Base-by-base conservation (phyloP, 345 rosid species). In the Rhizophora mangle region DNA sequence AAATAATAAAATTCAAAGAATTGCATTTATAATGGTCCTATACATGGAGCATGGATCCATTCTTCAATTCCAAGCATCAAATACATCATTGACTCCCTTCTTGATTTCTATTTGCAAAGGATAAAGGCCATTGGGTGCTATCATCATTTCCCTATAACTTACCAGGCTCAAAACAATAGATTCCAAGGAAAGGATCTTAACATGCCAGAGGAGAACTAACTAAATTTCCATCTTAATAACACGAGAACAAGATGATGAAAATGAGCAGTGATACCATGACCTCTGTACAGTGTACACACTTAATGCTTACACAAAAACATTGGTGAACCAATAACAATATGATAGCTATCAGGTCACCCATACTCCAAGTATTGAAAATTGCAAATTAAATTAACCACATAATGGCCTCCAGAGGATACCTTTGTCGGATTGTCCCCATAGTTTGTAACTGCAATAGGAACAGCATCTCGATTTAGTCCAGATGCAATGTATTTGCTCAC, bases 381-480 rank as follows among this genome's bases (percentile, higher is more conserved):
- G 49, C 49, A 60, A 32, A 6, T 22, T 51, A 55, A 21, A 43
- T 16, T 52, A 58, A 29, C 52, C 32, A 18, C 60, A 37, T 26
- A 53, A 60, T 47, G 29, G 32, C 26, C 56, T 39, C 4, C 24
- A 24, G 22, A 53, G 64, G 55, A 8, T 70, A 91, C 98, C 94
- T 91, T 89, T 10, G 89, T 77, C 60, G 92, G 92, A 80, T 88
- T 84, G 74, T 93, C 98, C 68, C 98, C 97, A 67, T 85, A 93
- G 77, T 81, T 90, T 62, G 95, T 87, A 68, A 92, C 87, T 1
- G 96, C 98, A 58, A 87, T 63, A 30, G 75, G 71, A 75, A 88
- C 93, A 64, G 91, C 93, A 53, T 88, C 96, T 65, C 84, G 86
- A 77, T 68, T 82, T 16, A 87, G 87, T 43, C 95, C 93, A 7